Evolutionary conservation across 108 stramenopile species (phyloP).

Genomic region (Cyclostephanos invisitatus): DNA sequence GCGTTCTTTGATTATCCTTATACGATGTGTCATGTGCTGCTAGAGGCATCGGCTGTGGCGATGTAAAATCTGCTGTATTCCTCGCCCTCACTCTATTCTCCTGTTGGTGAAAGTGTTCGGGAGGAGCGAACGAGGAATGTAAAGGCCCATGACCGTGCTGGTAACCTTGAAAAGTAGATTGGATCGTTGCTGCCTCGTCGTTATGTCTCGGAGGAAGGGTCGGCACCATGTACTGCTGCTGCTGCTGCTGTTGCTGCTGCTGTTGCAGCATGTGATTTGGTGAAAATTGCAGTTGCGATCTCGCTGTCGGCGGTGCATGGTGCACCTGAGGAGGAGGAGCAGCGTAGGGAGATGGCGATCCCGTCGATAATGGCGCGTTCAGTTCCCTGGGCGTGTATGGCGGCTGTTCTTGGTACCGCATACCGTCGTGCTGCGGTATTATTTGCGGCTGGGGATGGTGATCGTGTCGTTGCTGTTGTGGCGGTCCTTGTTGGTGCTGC

Average conservation of each 20-base stretch:
- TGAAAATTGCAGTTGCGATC: not conserved
- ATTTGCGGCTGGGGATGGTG: not conserved
- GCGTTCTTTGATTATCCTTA: not conserved
- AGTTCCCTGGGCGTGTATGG: not conserved
- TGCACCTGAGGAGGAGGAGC: not conserved
- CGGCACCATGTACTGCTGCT: not conserved
- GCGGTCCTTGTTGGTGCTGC: not conserved
- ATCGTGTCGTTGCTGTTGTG: not conserved
- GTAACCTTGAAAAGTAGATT: not conserved
- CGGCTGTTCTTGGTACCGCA: conserved; percentile 1
- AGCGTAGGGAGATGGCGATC: not conserved
- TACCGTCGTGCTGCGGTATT: not conserved
- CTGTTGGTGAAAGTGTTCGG: not conserved
- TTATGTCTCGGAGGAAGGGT: not conserved
- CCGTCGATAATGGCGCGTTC: not conserved
- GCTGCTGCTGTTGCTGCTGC: not conserved
- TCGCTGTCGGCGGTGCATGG: conserved; percentile 1
- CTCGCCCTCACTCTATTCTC: not conserved
- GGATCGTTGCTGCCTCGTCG: not conserved
- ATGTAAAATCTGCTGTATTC: not conserved
- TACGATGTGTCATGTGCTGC: not conserved
- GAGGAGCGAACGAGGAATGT: not conserved
- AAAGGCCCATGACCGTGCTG: not conserved
- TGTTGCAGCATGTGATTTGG: not conserved
- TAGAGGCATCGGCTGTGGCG: not conserved